Percentiles rank a stretch among this genome's conserved stretches.
These are phyloP conservation scores for Blastobotrys capitulatus DNA, from an alignment of 1,139 yeast species.

Conservation along the genomic window DNA sequence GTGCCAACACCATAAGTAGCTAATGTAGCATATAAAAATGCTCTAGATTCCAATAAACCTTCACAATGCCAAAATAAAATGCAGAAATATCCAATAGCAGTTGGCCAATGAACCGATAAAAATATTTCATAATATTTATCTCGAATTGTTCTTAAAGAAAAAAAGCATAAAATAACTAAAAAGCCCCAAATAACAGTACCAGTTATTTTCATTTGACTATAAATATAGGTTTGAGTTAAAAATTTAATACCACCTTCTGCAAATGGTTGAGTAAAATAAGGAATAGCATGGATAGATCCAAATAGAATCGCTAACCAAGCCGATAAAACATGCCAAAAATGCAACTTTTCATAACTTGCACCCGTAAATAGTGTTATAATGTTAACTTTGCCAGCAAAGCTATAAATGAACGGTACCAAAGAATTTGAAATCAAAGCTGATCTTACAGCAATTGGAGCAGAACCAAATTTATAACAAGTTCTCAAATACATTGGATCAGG, in stretches of 20 bases:
- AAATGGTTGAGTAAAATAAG: slow-evolving; percentile 45
- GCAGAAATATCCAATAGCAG: slow-evolving; percentile 50
- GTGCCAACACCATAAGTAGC: slow-evolving; percentile 53
- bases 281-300: slow-evolving; percentile 49
- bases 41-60: slow-evolving; percentile 37
- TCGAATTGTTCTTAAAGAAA: slow-evolving; percentile 44
- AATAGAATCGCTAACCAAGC: slow-evolving; percentile 50
- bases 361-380: slow-evolving; percentile 53
- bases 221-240: slow-evolving; percentile 14
- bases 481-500: slow-evolving; percentile 54
- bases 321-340: slow-evolving; percentile 52
- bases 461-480: slow-evolving; percentile 53
- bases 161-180: slow-evolving; percentile 43
- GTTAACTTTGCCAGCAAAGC: slow-evolving; percentile 62
- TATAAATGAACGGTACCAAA: slow-evolving; percentile 47
- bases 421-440: slow-evolving; percentile 53
- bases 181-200: slow-evolving; percentile 45
- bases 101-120: slow-evolving; percentile 53
- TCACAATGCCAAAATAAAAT: slow-evolving; percentile 48
- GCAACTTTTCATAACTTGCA: slow-evolving; percentile 56
- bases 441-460: slow-evolving; percentile 59
- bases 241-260: slow-evolving; percentile 45
- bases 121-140: slow-evolving; percentile 46
- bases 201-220: slow-evolving; percentile 15
- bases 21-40: slow-evolving; percentile 52